A percentile compares a stretch with the other conserved stretches of the same genome.
Evolutionary conservation across 345 rosid genomes (phyloP).

Genomic region (Euphorbia pulcherrima): DNA sequence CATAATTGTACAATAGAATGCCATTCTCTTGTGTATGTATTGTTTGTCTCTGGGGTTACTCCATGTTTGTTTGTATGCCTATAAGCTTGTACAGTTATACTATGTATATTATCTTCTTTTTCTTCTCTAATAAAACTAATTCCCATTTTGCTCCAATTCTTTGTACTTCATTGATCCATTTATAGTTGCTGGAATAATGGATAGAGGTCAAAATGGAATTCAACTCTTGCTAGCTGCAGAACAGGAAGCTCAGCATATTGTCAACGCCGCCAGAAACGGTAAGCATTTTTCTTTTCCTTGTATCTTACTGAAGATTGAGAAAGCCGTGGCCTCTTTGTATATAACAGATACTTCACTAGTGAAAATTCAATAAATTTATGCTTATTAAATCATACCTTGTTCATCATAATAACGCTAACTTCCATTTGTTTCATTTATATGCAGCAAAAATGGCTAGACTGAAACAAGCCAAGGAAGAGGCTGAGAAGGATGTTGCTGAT

Average conservation of each 20-base stretch:
- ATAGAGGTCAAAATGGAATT: conserved; percentile 78
- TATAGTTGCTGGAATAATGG: conserved; percentile 41
- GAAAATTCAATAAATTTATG: neutral
- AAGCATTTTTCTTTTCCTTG: neutral
- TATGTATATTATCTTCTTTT: neutral
- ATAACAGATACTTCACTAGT: neutral
- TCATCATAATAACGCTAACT: neutral
- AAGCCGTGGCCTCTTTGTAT: neutral
- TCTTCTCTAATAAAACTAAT: neutral
- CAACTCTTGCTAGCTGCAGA: conserved; percentile 90
- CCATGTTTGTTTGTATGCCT: neutral
- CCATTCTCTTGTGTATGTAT: neutral
- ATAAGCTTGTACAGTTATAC: neutral
- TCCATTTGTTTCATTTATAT: neutral
- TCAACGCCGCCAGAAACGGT: conserved; percentile 67
- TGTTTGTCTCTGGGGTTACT: neutral
- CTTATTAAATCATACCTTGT: neutral
- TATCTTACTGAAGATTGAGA: neutral
- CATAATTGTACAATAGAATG: neutral
- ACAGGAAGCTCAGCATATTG: conserved; percentile 86
- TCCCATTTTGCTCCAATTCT: neutral
- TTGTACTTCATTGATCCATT: neutral
- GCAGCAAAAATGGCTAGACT: conserved; percentile 74
- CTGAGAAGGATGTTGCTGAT: conserved; percentile 73
- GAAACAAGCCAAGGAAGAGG: conserved; percentile 97